Conservation (phyloP, 345 rosid species). For the Noccaea bulbosa region DNA sequence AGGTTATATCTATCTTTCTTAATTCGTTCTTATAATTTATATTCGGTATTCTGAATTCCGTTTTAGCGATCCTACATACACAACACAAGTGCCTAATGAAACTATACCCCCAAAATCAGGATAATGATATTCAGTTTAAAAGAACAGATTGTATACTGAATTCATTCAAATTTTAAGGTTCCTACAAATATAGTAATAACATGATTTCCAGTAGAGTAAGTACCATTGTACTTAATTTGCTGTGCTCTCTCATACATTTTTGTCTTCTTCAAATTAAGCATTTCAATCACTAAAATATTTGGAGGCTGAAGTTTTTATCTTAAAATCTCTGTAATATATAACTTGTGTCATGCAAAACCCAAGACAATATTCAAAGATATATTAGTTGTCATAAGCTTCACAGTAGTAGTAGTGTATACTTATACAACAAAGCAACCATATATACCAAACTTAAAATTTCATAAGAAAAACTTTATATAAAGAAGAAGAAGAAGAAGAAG, state of each 20-base stretch:
- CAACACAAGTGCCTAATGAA: neutral
- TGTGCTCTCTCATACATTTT: neutral
- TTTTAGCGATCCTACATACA: no score
- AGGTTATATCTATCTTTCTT: no score
- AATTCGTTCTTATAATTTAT: no score
- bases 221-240: neutral
- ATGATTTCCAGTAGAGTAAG: neutral
- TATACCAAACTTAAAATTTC: neutral
- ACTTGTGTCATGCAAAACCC: neutral
- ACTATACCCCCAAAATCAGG: neutral
- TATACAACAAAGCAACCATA: conserved; percentile 16
- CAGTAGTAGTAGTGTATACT: neutral
- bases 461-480: neutral
- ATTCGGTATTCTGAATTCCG: no score
- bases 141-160: neutral
- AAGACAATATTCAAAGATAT: neutral
- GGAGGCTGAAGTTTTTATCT: neutral
- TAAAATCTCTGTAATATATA: neutral
- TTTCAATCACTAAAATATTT: neutral
- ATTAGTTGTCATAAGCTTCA: neutral
- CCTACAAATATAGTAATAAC: neutral
- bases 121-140: neutral
- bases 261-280: no score
- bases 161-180: neutral
- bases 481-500: neutral